These are phyloP conservation scores for Teratosphaeria epicoccoides DNA, from an alignment of 2,329 filamentous ascomycete species.

Conservation along the genomic window DNA sequence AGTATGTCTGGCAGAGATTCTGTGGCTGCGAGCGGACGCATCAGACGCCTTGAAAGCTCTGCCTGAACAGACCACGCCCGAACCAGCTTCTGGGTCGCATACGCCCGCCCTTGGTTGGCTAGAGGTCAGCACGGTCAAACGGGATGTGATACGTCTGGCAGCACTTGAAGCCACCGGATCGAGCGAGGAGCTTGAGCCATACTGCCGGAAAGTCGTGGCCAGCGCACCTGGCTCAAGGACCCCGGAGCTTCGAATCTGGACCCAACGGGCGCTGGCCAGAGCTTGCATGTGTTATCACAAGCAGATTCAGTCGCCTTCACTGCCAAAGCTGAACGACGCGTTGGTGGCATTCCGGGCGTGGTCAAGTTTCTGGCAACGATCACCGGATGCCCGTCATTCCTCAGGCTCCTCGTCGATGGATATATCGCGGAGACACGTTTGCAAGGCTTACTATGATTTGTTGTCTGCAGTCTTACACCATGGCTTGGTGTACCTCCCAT, in stretches of 20 bases:
- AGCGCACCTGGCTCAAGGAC: slow-evolving; percentile 20
- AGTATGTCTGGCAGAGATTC: slow-evolving; percentile 74
- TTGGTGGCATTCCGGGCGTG: slow-evolving; percentile 46
- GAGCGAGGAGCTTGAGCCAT: slow-evolving; percentile 12
- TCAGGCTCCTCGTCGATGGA: slow-evolving; percentile 33
- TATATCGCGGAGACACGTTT: slow-evolving; percentile 51
- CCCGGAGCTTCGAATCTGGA: slow-evolving; percentile 24
- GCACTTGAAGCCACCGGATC: slow-evolving; percentile 18
- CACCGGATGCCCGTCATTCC: slow-evolving; percentile 6
- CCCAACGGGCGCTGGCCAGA: slow-evolving; percentile 21
- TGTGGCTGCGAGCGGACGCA: slow-evolving; percentile 62
- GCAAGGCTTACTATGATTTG: slow-evolving; percentile 74
- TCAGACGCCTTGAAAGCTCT: slow-evolving; percentile 45
- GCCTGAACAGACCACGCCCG: slow-evolving; percentile 11
- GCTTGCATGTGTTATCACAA: slow-evolving; percentile 21
- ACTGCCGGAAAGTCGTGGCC: slow-evolving; percentile 12
- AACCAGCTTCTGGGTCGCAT: slow-evolving; percentile 31
- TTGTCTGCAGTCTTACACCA: slow-evolving; percentile 66
- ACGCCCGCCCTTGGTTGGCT: slow-evolving; percentile 53
- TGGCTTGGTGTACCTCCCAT: slow-evolving; percentile 44
- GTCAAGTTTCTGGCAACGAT: slow-evolving; percentile 53
- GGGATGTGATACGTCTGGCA: slow-evolving; percentile 19
- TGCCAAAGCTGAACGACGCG: slow-evolving; percentile 13
- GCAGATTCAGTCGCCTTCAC: slow-evolving; percentile 12
- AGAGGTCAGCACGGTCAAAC: slow-evolving; percentile 51